Evolutionary conservation across 2,329 filamentous ascomycete genomes (phyloP), one percentile per base, ranked within the genome.

Genomic region (Lasiodiplodia sp.): DNA sequence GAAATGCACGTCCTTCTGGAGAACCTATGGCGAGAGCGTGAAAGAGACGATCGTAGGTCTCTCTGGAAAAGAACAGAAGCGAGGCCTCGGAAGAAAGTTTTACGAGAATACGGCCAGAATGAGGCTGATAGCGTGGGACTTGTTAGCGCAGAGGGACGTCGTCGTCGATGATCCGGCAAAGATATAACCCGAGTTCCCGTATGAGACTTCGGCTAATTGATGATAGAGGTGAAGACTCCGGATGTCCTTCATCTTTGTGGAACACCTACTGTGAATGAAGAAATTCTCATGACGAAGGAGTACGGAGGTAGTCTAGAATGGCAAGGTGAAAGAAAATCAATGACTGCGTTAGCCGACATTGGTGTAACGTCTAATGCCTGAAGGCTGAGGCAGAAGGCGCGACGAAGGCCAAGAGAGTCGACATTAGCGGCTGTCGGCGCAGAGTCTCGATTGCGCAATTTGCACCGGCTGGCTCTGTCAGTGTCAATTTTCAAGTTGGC

Each of bases 401-500:
- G 23, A 44, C 63, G 23, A 47, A 31, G 34, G 18, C 51, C 49
- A 31, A 38, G 25, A 16, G 3, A 23, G 37, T n/a, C 23, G 63
- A 66, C 21, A 47, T 66, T 47, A 55, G 63, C 63, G 34, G 37
- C 51, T 23, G 23, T 56, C 49, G 37, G 63, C 63, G 34, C 34
- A 66, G 51, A 55, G 31, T 28, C 49, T 65, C 21, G 21, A 53
- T 53, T 55, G 62, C 62, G 62, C 62, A 25, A 55, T 66, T n/a
- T 66, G 63, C 63, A 18, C 63, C 25, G 63, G 63, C 47, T 56
- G 34, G 34, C 63, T 55, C 12, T 66, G 63, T 55, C 37, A 66
- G 51, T 34, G 51, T 23, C 51, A 6, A 34, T n/a, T 56, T 31
- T 37, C 60, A 38, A 28, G 31, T 47, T 38, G 60, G 44, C 25